A percentile compares a stretch with the other conserved stretches of the same genome.
These are phyloP conservation scores for Termitomyces sp. DNA, from an alignment of 768 basidiomycete species.

Conservation along the genomic window DNA sequence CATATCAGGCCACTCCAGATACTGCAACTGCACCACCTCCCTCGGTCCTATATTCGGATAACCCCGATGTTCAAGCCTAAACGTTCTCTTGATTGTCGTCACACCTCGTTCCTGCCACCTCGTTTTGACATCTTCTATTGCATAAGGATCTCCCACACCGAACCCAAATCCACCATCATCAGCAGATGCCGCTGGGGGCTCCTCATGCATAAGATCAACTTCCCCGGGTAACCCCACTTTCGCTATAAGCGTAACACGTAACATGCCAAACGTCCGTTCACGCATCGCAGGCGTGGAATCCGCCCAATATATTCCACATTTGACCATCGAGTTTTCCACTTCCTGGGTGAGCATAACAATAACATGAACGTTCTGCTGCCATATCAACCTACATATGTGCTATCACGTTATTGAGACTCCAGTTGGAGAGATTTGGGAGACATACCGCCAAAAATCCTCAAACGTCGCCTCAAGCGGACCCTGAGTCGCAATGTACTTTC, in stretches of 20 bases:
- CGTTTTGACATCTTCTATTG: not conserved
- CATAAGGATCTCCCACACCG: not conserved
- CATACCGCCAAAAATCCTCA: conserved; percentile 91
- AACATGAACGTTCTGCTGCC: conserved; percentile 93
- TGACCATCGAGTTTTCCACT: conserved; percentile 80
- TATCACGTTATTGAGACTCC: not conserved
- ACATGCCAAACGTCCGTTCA: conserved; percentile 51
- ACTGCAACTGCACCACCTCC: conserved; percentile 84
- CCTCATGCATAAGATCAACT: conserved; percentile 9
- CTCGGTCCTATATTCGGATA: conserved; percentile 58
- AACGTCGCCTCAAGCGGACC: conserved; percentile 89
- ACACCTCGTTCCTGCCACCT: not conserved
- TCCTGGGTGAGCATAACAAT: conserved; percentile 97
- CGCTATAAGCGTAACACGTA: conserved; percentile 49
- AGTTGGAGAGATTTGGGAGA: conserved; percentile 9
- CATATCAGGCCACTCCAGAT: conserved; percentile 94
- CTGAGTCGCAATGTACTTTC: conserved; percentile 92
- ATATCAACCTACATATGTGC: conserved; percentile 57
- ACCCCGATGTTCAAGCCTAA: conserved; percentile 58
- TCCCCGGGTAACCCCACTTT: conserved; percentile 23
- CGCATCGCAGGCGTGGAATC: conserved; percentile 23
- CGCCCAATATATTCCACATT: conserved; percentile 90
- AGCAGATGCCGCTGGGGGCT: not conserved
- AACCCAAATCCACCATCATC: not conserved
- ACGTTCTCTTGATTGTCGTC: conserved; percentile 50